Evolutionary conservation across 2,329 filamentous ascomycete genomes (phyloP).

Genomic region (Alternaria angustiovoidea): DNA sequence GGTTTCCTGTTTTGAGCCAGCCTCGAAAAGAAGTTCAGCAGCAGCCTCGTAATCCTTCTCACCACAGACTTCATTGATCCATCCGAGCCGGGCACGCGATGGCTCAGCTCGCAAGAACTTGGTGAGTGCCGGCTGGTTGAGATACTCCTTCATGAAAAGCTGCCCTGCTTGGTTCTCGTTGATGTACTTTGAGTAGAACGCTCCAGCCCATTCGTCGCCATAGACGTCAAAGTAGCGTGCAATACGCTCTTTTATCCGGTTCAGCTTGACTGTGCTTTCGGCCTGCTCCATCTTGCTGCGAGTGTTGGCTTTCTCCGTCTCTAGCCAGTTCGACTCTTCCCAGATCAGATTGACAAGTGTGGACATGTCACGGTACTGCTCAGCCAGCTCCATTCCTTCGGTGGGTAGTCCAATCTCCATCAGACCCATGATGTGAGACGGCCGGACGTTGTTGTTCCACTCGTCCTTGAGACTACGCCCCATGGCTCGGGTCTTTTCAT

Average conservation of each 20-base stretch:
- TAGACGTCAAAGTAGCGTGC: slow-evolving; percentile 68
- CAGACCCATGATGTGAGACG: slow-evolving; percentile 53
- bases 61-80: slow-evolving; percentile 90
- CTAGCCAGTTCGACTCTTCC: slow-evolving; percentile 55
- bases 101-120: slow-evolving; percentile 77
- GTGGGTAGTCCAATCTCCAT: slow-evolving; percentile 62
- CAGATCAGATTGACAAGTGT: slow-evolving; percentile 64
- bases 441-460: slow-evolving; percentile 51
- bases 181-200: slow-evolving; percentile 82
- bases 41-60: slow-evolving; percentile 80
- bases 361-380: slow-evolving; percentile 69
- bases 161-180: slow-evolving; percentile 54
- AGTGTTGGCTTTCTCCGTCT: slow-evolving; percentile 37
- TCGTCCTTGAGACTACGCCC: slow-evolving; percentile 58
- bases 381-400: slow-evolving; percentile 67
- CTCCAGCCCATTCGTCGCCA: slow-evolving; percentile 72
- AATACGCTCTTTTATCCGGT: slow-evolving; percentile 55
- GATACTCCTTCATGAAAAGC: slow-evolving; percentile 72
- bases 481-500: slow-evolving; percentile 58
- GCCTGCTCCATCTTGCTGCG: slow-evolving; percentile 48
- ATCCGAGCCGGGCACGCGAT: slow-evolving; percentile 79
- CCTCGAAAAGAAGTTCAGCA: slow-evolving; percentile 71
- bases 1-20: slow-evolving; percentile 75
- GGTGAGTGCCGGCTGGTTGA: slow-evolving; percentile 77
- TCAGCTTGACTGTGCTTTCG: slow-evolving; percentile 51